Evolutionary conservation across 768 basidiomycete genomes (phyloP).

Genomic region (Tylopilus sp.): DNA sequence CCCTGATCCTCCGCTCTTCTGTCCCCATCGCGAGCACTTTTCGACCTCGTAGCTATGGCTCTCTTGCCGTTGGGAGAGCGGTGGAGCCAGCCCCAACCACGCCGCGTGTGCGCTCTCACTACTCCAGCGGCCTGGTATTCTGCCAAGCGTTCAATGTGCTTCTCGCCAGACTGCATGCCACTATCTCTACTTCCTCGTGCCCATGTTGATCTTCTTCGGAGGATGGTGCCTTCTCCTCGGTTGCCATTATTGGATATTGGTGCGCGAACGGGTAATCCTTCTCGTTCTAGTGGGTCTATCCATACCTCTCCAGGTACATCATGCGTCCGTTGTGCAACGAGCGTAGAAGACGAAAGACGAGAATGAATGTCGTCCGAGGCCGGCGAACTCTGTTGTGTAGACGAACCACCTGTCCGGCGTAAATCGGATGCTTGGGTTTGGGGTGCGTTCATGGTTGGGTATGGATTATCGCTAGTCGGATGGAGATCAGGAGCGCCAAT

Average conservation of each 20-base stretch:
- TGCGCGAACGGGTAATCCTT: slow-evolving; percentile 51
- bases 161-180: slow-evolving; percentile 5
- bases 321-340: slow-evolving; percentile 28
- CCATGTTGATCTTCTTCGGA: slow-evolving; percentile 21
- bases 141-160: slow-evolving; percentile 28
- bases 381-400: slow-evolving; percentile 8
- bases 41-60: background rate
- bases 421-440: slow-evolving; percentile 2
- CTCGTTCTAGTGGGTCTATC: slow-evolving; percentile 61
- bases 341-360: slow-evolving; percentile 11
- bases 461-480: slow-evolving; percentile 19
- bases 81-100: slow-evolving; percentile 22
- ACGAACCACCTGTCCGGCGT: no score
- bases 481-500: background rate
- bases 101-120: slow-evolving; percentile 42
- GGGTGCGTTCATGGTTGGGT: slow-evolving; percentile 1
- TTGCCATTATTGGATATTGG: slow-evolving; percentile 17
- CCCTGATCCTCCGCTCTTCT: background rate
- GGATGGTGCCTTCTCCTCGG: background rate
- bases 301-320: slow-evolving; percentile 50
- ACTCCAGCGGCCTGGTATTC: slow-evolving; percentile 39
- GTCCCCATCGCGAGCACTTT: background rate
- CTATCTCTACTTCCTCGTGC: slow-evolving; percentile 8
- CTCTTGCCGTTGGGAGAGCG: slow-evolving; percentile 5
- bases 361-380: background rate